Base-by-base conservation (phyloP, 2,329 filamentous ascomycete genomes). In the Acephala macrosclerotiorum region DNA sequence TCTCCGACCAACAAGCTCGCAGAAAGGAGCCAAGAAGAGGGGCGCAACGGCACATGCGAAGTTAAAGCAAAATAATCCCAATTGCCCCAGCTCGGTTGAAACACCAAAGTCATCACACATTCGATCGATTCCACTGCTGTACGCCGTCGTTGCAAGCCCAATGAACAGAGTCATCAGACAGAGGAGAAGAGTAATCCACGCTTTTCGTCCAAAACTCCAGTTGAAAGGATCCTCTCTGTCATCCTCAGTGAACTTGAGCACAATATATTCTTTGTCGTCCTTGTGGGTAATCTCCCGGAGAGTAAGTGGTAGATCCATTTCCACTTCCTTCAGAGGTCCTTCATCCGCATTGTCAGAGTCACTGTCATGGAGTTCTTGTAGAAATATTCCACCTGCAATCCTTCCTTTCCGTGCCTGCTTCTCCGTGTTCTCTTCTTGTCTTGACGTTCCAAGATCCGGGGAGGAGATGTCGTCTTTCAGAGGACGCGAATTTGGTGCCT, bases 21-120 rank as follows among this genome's bases (percentile, higher is more conserved):
- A 93, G 70, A 97, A 89, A 0, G 94, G 94, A 0, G 94, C 94
- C 0, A 97, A 83, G 1, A 93, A 84, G 91, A 97, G 96, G 0
- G 94, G 94, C 0, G 92, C 91, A n/a, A 94, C 75, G 1, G 81
- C 89, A 70, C 92, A 93, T 0, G 86, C 92, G 70, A 97, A 97
- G 4, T 94, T 94, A 57, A 87, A 76, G 45, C 92, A 95, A 77
- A 96, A 97, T 18, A 85, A 76, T 66, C 83, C 83, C 6, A 85
- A 72, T 71, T 85, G 79, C 36, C 82, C 83, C 5, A 83, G 72
- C 61, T 80, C 78, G 0, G 73, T 74, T 0, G 78, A 78, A 2
- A 79, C 77, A 26, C 80, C 77, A 8, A 85, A 73, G 0, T 85
- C 83, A 38, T 72, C 70, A 14, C 73, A 75, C 83, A 85, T 85